These are phyloP conservation scores for Gryganskiella cystojenkinii DNA, from an alignment of 192 early-diverging fungal species.

Conservation along the genomic window DNA sequence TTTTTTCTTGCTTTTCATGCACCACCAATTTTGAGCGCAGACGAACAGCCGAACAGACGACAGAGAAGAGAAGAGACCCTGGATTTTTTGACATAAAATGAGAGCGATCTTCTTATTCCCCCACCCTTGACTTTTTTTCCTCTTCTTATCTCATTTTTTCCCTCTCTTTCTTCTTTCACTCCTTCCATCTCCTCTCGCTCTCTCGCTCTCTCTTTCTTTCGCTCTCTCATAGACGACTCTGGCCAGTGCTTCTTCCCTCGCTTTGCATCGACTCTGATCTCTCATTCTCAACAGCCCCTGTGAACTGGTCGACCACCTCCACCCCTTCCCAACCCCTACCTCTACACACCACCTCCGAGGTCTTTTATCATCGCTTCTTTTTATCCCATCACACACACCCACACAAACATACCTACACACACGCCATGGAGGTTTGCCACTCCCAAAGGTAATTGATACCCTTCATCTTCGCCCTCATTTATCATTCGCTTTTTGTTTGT, in stretches of 20 bases:
- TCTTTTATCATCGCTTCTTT: not conserved
- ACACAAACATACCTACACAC: not conserved
- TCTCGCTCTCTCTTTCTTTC: not conserved
- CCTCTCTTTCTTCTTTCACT: not conserved
- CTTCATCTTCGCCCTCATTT: not conserved
- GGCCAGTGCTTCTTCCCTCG: not conserved
- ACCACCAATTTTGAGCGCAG: no score
- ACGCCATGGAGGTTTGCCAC: conserved; percentile 12
- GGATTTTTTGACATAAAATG: no score
- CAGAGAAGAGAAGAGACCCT: no score
- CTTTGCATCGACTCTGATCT: not conserved
- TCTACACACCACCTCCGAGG: not conserved
- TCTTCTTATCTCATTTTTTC: not conserved
- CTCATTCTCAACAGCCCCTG: not conserved
- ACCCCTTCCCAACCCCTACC: not conserved
- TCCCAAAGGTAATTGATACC: conserved; percentile 1
- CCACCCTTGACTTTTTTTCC: not conserved
- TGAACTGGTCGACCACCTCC: no score
- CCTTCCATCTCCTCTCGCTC: not conserved
- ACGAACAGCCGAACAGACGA: no score
- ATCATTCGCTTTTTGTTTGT: not conserved
- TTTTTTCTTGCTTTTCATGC: no score
- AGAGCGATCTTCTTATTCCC: not conserved
- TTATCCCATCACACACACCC: not conserved
- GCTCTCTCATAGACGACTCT: not conserved